Percentiles rank a stretch among this genome's conserved stretches.
Evolutionary conservation across 2,329 filamentous ascomycete species (phyloP).

Genomic region (Penicillium sp.): DNA sequence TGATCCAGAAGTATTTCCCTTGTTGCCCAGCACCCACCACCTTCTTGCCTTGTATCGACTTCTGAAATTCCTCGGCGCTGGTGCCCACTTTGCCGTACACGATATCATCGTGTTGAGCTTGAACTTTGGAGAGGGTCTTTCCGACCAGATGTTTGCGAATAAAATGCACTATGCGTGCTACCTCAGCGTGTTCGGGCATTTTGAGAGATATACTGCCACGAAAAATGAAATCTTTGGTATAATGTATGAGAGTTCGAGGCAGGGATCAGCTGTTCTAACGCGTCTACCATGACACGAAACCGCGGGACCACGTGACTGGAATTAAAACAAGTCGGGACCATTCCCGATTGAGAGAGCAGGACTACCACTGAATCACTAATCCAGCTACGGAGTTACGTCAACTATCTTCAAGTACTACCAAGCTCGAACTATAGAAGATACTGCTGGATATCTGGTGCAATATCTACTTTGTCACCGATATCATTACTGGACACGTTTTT

Average conservation of each 20-base stretch:
- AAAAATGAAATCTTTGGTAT: not conserved
- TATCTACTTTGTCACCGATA: not conserved
- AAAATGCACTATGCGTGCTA: slow-evolving; percentile 83
- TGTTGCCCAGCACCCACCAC: slow-evolving; percentile 73
- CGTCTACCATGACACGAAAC: not conserved
- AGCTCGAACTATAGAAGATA: not conserved
- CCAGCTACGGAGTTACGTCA: not conserved
- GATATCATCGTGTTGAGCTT: slow-evolving; percentile 74
- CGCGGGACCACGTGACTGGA: slow-evolving; percentile 2
- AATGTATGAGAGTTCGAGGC: not conserved
- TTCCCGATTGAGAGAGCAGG: not conserved
- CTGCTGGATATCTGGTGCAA: not conserved
- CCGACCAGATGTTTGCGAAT: slow-evolving; percentile 80
- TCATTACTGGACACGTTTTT: not conserved
- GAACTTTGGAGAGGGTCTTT: slow-evolving; percentile 70
- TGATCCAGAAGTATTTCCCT: slow-evolving; percentile 96
- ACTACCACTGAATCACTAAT: not conserved
- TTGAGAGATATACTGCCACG: slow-evolving; percentile 1
- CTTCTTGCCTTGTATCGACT: slow-evolving; percentile 72
- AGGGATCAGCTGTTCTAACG: not conserved
- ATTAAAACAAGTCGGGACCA: not conserved
- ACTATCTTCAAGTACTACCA: not conserved
- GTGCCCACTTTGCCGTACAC: slow-evolving; percentile 91
- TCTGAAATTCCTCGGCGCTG: slow-evolving; percentile 70
- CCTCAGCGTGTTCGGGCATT: slow-evolving; percentile 57